Base-by-base conservation (phyloP, 305 asterid species). In the Fraxinus sp. region DNA sequence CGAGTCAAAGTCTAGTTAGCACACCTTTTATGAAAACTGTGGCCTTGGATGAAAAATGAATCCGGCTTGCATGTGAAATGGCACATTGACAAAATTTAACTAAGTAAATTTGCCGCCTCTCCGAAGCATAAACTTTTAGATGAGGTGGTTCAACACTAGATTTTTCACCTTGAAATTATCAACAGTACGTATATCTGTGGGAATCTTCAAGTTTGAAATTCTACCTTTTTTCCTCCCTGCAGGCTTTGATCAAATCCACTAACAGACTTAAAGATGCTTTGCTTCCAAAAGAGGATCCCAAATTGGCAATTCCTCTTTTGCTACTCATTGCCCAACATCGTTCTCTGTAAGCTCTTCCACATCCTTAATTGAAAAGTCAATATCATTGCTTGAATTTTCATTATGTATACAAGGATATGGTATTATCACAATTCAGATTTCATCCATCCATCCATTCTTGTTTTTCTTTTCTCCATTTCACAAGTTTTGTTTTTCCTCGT, bases 251-350 rank as follows among this genome's bases (percentile, higher is more conserved):
- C 80, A 97, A 97, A 91, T 97, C 99, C 70, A 97, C 96, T 13
- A 97, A 91, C 88, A 89, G 99, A 86, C 97, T 97, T 80, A 88
- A 98, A 82, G 99, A 97, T 90, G 89, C 98, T 80, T 88, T 97
- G 89, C 92, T 97, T 73, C 91, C 99, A 49, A 94, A 91, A 89
- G 98, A 97, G 18, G 98, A 97, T 44, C 97, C 93, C 16, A 94
- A 92, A 86, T 81, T 93, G 93, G 99, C 98, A 7, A 81, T 97
- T 87, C 99, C 99, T n/a, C 99, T 97, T 80, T 83, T 97, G 90
- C 90, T 97, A 77, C 97, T 97, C 88, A 89, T 97, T 86, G 97
- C 98, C 80, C 99, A 97, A 80, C 98, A 97, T 87, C 97, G 98
- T 82, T 93, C 98, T 59, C 87, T 93, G 99, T 97, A 92, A 92